These are phyloP conservation scores for Saksenaea vasiformis DNA, from an alignment of 371 early-diverging fungal species.

Conservation along the genomic window DNA sequence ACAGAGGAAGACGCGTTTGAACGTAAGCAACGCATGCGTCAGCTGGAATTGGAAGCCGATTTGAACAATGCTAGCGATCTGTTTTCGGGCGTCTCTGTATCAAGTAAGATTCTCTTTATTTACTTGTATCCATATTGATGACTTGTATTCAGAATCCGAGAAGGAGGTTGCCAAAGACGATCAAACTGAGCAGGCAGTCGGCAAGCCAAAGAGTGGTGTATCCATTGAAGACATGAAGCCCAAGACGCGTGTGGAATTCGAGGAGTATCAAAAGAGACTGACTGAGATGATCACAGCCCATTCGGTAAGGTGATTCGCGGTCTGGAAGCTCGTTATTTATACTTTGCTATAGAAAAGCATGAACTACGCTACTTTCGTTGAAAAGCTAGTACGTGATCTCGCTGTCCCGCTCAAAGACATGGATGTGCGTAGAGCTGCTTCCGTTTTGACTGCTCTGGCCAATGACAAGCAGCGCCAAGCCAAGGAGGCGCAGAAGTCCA, in stretches of 20 bases:
- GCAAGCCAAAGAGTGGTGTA: slow-evolving; percentile 43
- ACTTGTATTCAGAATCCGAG: background rate
- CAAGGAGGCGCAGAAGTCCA: slow-evolving; percentile 68
- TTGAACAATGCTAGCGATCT: slow-evolving; percentile 82
- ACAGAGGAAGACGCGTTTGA: slow-evolving; percentile 68
- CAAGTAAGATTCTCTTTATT: slow-evolving; percentile 33
- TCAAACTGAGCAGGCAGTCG: slow-evolving; percentile 24
- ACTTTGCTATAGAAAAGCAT: slow-evolving; percentile 34
- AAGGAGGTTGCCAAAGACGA: background rate
- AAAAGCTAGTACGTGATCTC: slow-evolving; percentile 78
- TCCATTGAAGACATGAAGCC: slow-evolving; percentile 74
- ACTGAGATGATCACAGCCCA: slow-evolving; percentile 69
- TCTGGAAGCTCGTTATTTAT: slow-evolving; percentile 1
- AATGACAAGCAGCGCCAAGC: slow-evolving; percentile 89
- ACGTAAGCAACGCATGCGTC: slow-evolving; percentile 66
- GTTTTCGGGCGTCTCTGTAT: slow-evolving; percentile 72
- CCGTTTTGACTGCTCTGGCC: slow-evolving; percentile 77
- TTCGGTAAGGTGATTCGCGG: slow-evolving; percentile 52
- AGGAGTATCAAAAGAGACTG: slow-evolving; percentile 70
- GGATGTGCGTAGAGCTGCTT: slow-evolving; percentile 79
- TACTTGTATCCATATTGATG: background rate
- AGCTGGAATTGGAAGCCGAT: slow-evolving; percentile 79
- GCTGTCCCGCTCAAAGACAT: slow-evolving; percentile 77
- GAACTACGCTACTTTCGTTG: slow-evolving; percentile 71
- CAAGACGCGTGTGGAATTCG: slow-evolving; percentile 82